phyloP scores from a whole-genome alignment of 148 eudicot genomes.

The Rhododendron kiyosumense region DNA sequence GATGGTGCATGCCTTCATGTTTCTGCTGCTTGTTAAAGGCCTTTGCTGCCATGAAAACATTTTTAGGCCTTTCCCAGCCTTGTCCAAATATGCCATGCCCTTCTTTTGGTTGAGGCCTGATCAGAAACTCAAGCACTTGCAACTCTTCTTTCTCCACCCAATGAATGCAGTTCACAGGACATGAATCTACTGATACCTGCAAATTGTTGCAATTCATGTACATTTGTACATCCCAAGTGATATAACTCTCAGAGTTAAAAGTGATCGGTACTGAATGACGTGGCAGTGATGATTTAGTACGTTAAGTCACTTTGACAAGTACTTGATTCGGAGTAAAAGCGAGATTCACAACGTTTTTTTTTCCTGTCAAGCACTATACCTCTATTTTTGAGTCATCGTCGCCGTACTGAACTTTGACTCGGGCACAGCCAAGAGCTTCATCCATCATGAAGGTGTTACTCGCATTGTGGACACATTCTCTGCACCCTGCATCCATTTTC shows the following conservation, averaged over 20 bases:
- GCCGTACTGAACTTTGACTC: slow-evolving; percentile 50
- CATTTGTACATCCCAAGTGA: background rate
- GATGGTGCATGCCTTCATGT: slow-evolving; percentile 15
- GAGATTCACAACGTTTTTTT: background rate
- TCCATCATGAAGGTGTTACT: slow-evolving; percentile 49
- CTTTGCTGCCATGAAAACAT: slow-evolving; percentile 46
- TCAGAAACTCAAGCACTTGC: slow-evolving; percentile 36
- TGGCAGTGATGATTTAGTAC: background rate
- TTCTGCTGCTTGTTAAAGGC: slow-evolving; percentile 33
- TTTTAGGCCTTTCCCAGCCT: slow-evolving; percentile 57
- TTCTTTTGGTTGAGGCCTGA: slow-evolving; percentile 35
- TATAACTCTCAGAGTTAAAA: background rate
- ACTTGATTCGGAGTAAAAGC: background rate
- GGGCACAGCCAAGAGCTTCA: slow-evolving; percentile 43
- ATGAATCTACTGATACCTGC: slow-evolving; percentile 48
- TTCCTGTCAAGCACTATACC: slow-evolving; percentile 16
- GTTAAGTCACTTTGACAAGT: background rate
- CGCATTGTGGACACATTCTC: slow-evolving; percentile 54
- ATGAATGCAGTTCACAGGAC: slow-evolving; percentile 60
- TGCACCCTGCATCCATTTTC: slow-evolving; percentile 34
- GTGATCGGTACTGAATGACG: background rate
- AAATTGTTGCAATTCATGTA: background rate
- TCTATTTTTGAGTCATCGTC: slow-evolving; percentile 32
- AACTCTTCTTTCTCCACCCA: slow-evolving; percentile 56
- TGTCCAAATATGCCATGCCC: slow-evolving; percentile 56